phyloP scores from a whole-genome alignment of 257 asterid species.

The Salvia miltiorrhiza region DNA sequence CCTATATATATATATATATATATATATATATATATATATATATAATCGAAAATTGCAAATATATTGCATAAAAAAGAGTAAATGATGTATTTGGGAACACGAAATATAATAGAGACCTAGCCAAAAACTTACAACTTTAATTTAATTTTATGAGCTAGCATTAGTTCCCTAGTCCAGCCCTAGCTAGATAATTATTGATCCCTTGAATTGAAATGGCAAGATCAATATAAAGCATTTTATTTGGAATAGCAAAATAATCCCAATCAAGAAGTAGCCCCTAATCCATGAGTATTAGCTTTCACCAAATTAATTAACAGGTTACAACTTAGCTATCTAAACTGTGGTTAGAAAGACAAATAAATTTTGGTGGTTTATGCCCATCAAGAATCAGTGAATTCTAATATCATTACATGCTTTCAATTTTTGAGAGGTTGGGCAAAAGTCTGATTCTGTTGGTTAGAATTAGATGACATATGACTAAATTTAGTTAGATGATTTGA shows the following conservation, averaged over 20 bases:
- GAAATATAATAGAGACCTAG: neutral
- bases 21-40: too few species aligned
- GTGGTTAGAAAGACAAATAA: constrained; percentile 24
- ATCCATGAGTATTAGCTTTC: neutral
- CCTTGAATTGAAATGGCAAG: neutral
- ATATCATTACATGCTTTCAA: neutral
- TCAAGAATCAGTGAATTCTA: constrained; percentile 26
- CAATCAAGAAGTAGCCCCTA: neutral
- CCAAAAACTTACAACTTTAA: neutral
- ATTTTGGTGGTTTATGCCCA: constrained; percentile 33
- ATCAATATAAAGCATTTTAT: neutral
- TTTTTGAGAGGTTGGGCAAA: constrained; percentile 23
- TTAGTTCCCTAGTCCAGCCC: neutral
- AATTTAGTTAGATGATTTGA: neutral
- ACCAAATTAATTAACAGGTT: constrained; percentile 8
- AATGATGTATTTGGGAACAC: neutral
- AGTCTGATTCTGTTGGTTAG: constrained; percentile 29
- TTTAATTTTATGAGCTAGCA: neutral
- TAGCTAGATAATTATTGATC: neutral
- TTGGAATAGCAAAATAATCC: neutral
- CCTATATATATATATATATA: too few species aligned
- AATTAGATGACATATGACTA: constrained; percentile 5
- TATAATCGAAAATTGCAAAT: too few species aligned
- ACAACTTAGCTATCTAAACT: constrained; percentile 25
- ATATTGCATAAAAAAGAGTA: too few species aligned